Evolutionary conservation across 2,329 filamentous ascomycete species (phyloP).

Genomic region (Talaromyces amestolkiae): DNA sequence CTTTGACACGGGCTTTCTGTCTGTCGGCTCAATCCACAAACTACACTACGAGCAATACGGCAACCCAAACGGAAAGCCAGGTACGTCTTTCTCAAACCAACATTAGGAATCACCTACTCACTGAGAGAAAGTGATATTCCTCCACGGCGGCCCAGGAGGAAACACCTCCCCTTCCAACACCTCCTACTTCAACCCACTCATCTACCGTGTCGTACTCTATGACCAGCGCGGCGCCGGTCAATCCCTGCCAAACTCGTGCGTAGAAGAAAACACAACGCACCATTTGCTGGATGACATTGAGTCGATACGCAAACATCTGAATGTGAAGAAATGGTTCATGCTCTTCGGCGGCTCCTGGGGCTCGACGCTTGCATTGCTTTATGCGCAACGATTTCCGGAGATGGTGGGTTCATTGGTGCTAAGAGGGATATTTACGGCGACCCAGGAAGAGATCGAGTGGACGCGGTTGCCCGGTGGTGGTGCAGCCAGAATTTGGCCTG

Average conservation of each 20-base stretch:
- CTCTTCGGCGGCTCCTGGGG: constrained; percentile 53
- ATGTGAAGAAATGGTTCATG: constrained; percentile 44
- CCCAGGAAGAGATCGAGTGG: not conserved
- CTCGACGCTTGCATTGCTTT: constrained; percentile 45
- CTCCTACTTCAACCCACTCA: constrained; percentile 44
- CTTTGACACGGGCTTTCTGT: constrained; percentile 34
- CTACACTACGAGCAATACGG: constrained; percentile 43
- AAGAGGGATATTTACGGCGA: constrained; percentile 41
- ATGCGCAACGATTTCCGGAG: constrained; percentile 45
- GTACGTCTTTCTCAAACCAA: constrained; percentile 23
- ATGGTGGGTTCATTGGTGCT: constrained; percentile 41
- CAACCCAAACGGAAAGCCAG: constrained; percentile 37
- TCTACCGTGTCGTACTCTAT: constrained; percentile 48
- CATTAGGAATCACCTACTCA: not conserved
- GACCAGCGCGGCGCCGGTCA: constrained; percentile 50
- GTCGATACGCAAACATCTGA: constrained; percentile 41
- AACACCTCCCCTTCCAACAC: constrained; percentile 36
- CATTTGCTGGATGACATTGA: constrained; percentile 49
- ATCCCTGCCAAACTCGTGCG: constrained; percentile 42
- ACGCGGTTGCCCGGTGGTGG: not conserved
- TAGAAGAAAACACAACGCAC: constrained; percentile 48
- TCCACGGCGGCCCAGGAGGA: constrained; percentile 48
- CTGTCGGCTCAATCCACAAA: constrained; percentile 35
- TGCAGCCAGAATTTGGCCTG: constrained; percentile 7
- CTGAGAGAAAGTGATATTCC: constrained; percentile 33